phyloP scores from a whole-genome alignment of 2,329 filamentous ascomycete genomes.

The Samsoniella hepiali region DNA sequence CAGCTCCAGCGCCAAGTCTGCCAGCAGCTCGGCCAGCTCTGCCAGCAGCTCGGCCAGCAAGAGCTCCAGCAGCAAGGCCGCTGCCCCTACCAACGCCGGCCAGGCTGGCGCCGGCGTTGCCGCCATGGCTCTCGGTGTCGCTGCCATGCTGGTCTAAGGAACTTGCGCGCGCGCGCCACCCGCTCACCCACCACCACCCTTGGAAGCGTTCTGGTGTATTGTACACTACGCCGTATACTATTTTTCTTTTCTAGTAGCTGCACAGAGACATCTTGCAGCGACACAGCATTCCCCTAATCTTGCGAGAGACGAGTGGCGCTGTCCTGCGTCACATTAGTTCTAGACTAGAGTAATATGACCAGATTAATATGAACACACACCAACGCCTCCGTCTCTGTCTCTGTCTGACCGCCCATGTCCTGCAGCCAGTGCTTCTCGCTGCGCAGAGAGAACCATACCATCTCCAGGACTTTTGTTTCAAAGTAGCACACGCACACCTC shows the following conservation, averaged over 20 bases:
- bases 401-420: no score
- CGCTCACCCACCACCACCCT: no score
- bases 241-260: neutral
- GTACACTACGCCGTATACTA: neutral
- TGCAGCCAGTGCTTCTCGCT: no score
- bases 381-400: no score
- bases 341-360: constrained; percentile 1
- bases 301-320: neutral
- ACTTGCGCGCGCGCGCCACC: no score
- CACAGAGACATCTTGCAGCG: neutral
- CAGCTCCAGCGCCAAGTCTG: neutral
- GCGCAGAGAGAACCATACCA: no score
- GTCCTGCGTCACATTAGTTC: neutral
- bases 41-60: neutral
- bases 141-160: constrained; percentile 5
- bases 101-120: constrained; percentile 1
- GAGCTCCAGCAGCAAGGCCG: constrained; percentile 2
- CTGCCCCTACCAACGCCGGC: constrained; percentile 3
- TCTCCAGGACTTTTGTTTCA: no score
- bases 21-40: neutral
- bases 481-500: no score
- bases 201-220: no score
- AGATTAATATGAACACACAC: neutral
- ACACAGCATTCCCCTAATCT: neutral
- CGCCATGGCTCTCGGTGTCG: constrained; percentile 10